A percentile compares a stretch with the other conserved stretches of the same genome.
These are phyloP conservation scores for Leishmania turanica DNA, from an alignment of 208 protist genomes.

Conservation along the genomic window DNA sequence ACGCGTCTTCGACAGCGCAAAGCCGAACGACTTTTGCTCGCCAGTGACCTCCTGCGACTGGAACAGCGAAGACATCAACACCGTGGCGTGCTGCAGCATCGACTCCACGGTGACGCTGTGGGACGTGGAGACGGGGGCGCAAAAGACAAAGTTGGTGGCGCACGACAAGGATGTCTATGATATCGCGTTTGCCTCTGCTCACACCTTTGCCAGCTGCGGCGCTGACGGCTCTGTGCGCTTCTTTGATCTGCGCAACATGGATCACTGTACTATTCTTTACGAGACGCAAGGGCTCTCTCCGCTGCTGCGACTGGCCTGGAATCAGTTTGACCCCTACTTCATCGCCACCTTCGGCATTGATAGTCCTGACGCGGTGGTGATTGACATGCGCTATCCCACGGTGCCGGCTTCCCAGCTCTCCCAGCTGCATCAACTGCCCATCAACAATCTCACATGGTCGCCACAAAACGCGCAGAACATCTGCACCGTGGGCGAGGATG, in stretches of 20 bases:
- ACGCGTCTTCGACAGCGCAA: constrained; percentile 83
- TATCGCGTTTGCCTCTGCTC: constrained; percentile 95
- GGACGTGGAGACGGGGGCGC: constrained; percentile 92
- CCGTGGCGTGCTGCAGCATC: constrained; percentile 98
- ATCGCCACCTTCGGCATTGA: constrained; percentile 97
- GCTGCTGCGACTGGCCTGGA: constrained; percentile 97
- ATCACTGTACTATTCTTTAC: constrained; percentile 99
- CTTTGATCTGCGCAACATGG: constrained; percentile 97
- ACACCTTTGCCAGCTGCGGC: constrained; percentile 97
- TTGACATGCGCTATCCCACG: constrained; percentile 95
- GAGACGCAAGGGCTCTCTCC: constrained; percentile 93
- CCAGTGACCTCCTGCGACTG: constrained; percentile 99
- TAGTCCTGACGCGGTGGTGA: constrained; percentile 91
- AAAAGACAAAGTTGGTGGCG: constrained; percentile 98
- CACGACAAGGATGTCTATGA: constrained; percentile 99
- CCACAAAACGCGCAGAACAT: constrained; percentile 94
- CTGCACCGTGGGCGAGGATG: constrained; percentile 96
- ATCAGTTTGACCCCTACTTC: constrained; percentile 97
- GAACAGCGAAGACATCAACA: constrained; percentile 95
- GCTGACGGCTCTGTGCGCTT: constrained; percentile 98
- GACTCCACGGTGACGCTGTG: constrained; percentile 99
- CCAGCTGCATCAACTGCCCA: constrained; percentile 83
- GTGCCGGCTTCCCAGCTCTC: constrained; percentile 84
- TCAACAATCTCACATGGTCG: constrained; percentile 97
- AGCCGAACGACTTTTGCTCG: constrained; percentile 97